Base-by-base conservation (phyloP, 768 basidiomycete genomes). In the Lactarius evosmus region DNA sequence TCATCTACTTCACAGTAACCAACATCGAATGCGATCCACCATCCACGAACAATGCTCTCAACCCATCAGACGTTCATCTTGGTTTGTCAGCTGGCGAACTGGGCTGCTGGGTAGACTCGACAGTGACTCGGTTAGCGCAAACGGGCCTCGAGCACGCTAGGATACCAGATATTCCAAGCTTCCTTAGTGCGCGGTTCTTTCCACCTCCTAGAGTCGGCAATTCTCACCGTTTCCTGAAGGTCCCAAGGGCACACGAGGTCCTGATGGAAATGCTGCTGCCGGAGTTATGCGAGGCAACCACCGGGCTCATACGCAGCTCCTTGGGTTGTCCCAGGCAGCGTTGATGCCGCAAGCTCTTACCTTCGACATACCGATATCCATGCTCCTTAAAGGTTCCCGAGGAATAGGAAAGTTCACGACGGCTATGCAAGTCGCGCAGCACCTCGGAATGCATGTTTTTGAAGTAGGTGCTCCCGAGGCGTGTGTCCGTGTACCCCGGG, bases 31-130 rank as follows among this genome's bases (percentile, higher is more conserved):
- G 86, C 70, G 84, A 85, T 57, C 75, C 85, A 0, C 72, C 85
- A 7, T 69, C 76, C 11, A 74, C 79, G 36, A 73, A 74, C 34
- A 67, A 62, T 41, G 73, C 67, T 49, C 72, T 60, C 63, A 50
- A 51, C 34, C 71, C 66, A 38, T 74, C 75, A 25, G 85, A 86
- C 65, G 72, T 82, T 7, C 82, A 84, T 67, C 77, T 82, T 27
- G 83, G 85, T 17, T 81, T 81, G 2, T 79, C 81, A 0, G 73
- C 81, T 22, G 91, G 89, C 5, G 85, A 91, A 69, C 72, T 95
- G 19, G 96, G 96, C 0, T 95, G 89, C 70, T 91, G 90, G 82
- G 80, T 97, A 22, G 92, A 98, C 69, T 75, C 86, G 1, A 72
- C 78, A 1, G 72, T 80, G 7, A 96, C 96, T 22, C 85, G 85